Base-by-base conservation (phyloP, 768 basidiomycete species). In the Boletus tomentosulus region DNA sequence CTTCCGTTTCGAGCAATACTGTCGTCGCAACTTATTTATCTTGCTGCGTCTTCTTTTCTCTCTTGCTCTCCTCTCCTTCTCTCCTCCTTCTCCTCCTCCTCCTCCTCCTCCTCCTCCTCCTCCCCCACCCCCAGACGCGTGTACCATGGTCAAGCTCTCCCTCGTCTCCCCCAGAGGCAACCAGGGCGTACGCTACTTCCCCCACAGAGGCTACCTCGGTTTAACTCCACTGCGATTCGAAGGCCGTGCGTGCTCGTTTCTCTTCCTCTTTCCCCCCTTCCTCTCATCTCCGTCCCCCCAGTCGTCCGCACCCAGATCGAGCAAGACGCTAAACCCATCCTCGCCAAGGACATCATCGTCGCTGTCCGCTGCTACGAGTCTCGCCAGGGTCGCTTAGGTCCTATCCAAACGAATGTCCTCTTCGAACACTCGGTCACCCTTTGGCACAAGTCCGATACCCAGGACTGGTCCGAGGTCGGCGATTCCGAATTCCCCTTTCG, bases 301-400 rank as follows among this genome's bases (percentile, higher is more conserved):
- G 83, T 86, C 65, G 86, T 92, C 34, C 77, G 83, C 57, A 89
- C 87, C 41, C 79, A 76, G 57, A 72, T 86, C 50, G 89, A 91
- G 60, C 78, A 79, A 19, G 90, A 92, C 71, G 73, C 74, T 27
- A 88, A 84, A 66, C 78, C 76, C 16, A 75, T 94, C 51, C 81
- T 74, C 10, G 84, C 85, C 59, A 84, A 79, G 60, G 81, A 83
- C 38, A 72, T 92, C 61, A 77, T 80, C 48, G 76, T 96, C 61
- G 80, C 84, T n/a, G 80, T 93, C 42, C 81, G 89, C 42, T 93
- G 90, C 71, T 92, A 92, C 66, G 90, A 93, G 74, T 77, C 85
- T 39, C 82, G 89, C 31, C 70, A 84, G 48, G 81, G 81, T 55
- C 83, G 82, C 57, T 71, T 84, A 52, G 81, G 81, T 50, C 69